Conservation (phyloP, 768 basidiomycete species). For the Leccinellum luteum region DNA sequence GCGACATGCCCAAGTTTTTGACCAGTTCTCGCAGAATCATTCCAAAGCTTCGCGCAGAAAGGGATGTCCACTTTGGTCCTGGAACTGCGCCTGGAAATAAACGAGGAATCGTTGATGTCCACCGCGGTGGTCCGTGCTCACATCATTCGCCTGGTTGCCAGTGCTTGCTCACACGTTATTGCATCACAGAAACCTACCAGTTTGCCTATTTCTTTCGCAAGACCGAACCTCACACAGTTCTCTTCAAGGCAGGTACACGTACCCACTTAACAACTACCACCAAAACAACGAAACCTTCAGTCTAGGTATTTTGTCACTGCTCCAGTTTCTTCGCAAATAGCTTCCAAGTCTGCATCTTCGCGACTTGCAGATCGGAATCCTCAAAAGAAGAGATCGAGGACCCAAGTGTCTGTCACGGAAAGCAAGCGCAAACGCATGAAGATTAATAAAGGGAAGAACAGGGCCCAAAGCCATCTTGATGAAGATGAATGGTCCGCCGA, state of each 20-base stretch:
- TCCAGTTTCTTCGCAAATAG: constrained; percentile 17
- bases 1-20: neutral
- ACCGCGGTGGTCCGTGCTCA: constrained; percentile 65
- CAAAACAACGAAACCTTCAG: constrained; percentile 22
- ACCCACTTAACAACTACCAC: neutral
- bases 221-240: constrained; percentile 75
- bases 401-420: constrained; percentile 7
- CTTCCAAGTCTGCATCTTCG: constrained; percentile 15
- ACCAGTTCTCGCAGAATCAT: constrained; percentile 48
- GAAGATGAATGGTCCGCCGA: constrained; percentile 24
- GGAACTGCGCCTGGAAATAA: constrained; percentile 46
- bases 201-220: constrained; percentile 88
- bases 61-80: constrained; percentile 40
- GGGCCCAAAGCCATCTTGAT: constrained; percentile 25
- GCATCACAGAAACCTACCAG: constrained; percentile 70
- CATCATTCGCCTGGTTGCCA: neutral
- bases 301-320: constrained; percentile 42
- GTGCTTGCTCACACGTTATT: constrained; percentile 2
- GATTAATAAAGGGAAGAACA: constrained; percentile 40
- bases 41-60: constrained; percentile 63
- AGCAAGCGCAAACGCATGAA: constrained; percentile 35
- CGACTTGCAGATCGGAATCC: neutral
- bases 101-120: constrained; percentile 75
- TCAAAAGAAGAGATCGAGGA: constrained; percentile 22
- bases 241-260: constrained; percentile 64